Evolutionary conservation across 345 rosid genomes (phyloP), one percentile per base, ranked within the genome.

Genomic region (Odontarrhena argentea): DNA sequence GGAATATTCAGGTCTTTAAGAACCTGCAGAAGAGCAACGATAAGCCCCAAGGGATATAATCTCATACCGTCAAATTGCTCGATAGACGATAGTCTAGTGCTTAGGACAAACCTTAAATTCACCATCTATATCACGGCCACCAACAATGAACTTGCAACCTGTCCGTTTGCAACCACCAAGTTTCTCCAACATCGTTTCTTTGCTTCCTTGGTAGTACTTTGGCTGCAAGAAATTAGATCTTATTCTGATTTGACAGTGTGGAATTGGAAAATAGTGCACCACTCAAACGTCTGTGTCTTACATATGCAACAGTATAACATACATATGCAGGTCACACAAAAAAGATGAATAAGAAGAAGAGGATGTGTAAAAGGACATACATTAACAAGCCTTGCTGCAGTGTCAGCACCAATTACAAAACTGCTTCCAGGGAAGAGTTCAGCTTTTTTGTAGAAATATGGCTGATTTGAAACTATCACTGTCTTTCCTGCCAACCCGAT

Each of bases 381-480:
- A 81, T 88, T 73, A 41, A 85, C 85, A 62, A 94, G 92, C 79
- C 99, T 88, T 51, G 80, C 91, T 51, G 80, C 91, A 32, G 99
- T 94, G 73, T 94, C 99, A 22, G 84, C 96, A 41, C 99, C 97
- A 68, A 91, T 87, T 22, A 91, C 97, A 72, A 94, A 91, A 56
- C 89, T 82, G 76, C 99, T 94, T 64, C 96, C 97, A 2, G 96
- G 97, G 64, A 94, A 94, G 62, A 94, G 83, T 55, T 88, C 95
- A 40, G 95, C 95, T 81, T 91, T 94, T 87, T 86, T 94, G 75
- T 94, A 88, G 64, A 91, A 94, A 66, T 74, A 91, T 55, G 97
- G 99, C 83, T 94, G 97, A 76, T 83, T 91, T 73, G 99, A 94
- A 76, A 94, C 67, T 73, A 94, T 94, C 45, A 94, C 76, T 0